Evolutionary conservation across 371 early-diverging fungal species (phyloP), one percentile per base, ranked within the genome.

Genomic region (Saksenaea vasiformis): DNA sequence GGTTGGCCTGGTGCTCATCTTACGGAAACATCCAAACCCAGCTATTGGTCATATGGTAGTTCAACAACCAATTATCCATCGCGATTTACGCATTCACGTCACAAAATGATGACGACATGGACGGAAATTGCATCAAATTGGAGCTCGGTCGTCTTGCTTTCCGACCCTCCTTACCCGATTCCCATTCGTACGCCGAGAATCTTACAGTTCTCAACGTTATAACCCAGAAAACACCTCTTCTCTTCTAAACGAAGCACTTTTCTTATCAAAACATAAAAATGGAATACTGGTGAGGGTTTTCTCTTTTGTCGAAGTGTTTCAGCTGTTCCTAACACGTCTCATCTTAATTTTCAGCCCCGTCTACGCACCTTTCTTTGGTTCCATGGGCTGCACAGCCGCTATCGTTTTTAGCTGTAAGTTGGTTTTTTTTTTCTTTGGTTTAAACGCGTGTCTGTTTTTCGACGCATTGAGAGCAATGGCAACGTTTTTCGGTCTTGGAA

Each of bases 291-390:
- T 47, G 51, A 47, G n/a, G n/a, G 51, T 22, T 47, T 10, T 2
- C 11, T n/a, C n/a, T 47, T 22, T 47, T 47, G 7, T 10, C 24
- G 22, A 47, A 22, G 22, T 47, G 51, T 47, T 26, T 9, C 24
- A 47, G 24, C 51, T 22, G 24, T 22, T 51, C 34, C 35, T 24
- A 19, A 61, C 14, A 13, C 61, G 61, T 53, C 61, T 61, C 61
- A 61, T 61, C 57, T 31, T 43, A 28, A 56, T 51, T 69, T 83
- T 76, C 79, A 93, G 96, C 85, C 96, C 96, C 57, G 94, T 94
- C 63, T 96, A 96, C 79, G 85, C 95, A 69, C 98, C 98, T 65
- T 93, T 98, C 90, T 97, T 98, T 76, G 95, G 95, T 70, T 90
- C 96, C 64, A 91, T 98, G 83, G 98, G 98, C 38, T 93, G 95